Base-by-base conservation (phyloP, 192 early-diverging fungal genomes). In the Entomortierella chlamydospora region DNA sequence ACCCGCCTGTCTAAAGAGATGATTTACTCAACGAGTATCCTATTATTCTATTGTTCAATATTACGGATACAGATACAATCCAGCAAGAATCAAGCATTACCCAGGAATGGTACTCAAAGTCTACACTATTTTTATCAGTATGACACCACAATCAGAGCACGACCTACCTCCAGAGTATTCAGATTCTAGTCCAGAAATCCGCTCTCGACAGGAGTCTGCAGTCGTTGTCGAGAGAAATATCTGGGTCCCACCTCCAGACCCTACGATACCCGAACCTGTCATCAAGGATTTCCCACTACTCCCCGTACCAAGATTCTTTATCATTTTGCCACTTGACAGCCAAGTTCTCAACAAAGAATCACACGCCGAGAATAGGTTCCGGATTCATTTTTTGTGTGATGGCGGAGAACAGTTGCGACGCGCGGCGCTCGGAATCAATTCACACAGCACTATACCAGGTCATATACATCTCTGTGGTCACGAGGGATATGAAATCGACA, bases 361-460 rank as follows among this genome's bases (percentile, higher is more conserved):
- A n/a, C n/a, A n/a, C n/a, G n/a, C n/a, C n/a, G 33, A 59, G 1
- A 50, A 50, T 18, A 49, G 37, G 31, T 69, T 69, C 67, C 41
- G 18, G 17, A 42, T 69, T 4, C 57, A 69, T 28, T 69, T 69
- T n/a, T 47, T 69, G 15, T 60, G 57, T 30, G 56, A 69, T 2
- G 57, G 66, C 23, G 66, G 56, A 31, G 28, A 34, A 15, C 13
- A 41, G 42, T 5, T 34, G 11, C 10, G 23, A 20, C 15, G 3
- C 29, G 26, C 25, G 30, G 2, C 18, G 9, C 22, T 17, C 25
- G 30, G 55, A 3, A 45, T 7, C 65, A 57, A 57, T 54, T 57
- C 37, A 23, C 28, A 23, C 0, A 33, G 57, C 13, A 57, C 29
- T 7, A 25, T 47, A 1, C 54, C 65, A n/a, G 10, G 39, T 0